Evolutionary conservation across 1,284 basidiomycete genomes (phyloP).

Genomic region (Chondrostereum purpureum): DNA sequence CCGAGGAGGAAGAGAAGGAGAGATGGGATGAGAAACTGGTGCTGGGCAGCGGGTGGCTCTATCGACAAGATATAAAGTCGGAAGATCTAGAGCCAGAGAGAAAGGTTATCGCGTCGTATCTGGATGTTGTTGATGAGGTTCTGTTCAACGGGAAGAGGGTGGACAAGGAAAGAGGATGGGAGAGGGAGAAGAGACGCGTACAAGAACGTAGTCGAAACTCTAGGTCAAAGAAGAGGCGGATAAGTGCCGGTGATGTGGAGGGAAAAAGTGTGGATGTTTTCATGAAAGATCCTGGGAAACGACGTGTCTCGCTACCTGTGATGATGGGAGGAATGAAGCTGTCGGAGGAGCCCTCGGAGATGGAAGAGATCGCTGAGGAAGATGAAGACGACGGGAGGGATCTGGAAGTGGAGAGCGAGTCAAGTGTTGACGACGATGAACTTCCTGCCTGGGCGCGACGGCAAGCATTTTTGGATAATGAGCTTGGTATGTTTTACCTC

Average conservation of each 20-base stretch:
- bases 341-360: conserved; percentile 54
- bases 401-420: conserved; percentile 19
- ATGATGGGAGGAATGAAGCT: conserved; percentile 41
- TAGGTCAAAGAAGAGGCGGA: conserved; percentile 37
- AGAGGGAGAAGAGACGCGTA: conserved; percentile 39
- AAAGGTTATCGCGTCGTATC: conserved; percentile 48
- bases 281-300: background rate
- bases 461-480: conserved; percentile 43
- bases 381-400: conserved; percentile 37
- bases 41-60: conserved; percentile 73
- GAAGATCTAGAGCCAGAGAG: conserved; percentile 52
- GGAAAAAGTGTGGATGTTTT: conserved; percentile 12
- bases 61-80: conserved; percentile 56
- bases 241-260: conserved; percentile 43
- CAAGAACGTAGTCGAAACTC: conserved; percentile 31
- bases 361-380: conserved; percentile 45
- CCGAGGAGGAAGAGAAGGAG: conserved; percentile 55
- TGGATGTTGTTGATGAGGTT: conserved; percentile 68
- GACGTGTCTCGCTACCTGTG: conserved; percentile 42
- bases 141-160: conserved; percentile 56
- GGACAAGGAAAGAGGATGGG: conserved; percentile 55
- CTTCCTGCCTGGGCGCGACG: conserved; percentile 72
- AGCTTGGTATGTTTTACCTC: conserved; percentile 45
- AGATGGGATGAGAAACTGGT: conserved; percentile 76
- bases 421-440: conserved; percentile 53